Evolutionary conservation across 768 basidiomycete genomes (phyloP), one percentile per base, ranked within the genome.

Genomic region (Auriscalpium microsporum): DNA sequence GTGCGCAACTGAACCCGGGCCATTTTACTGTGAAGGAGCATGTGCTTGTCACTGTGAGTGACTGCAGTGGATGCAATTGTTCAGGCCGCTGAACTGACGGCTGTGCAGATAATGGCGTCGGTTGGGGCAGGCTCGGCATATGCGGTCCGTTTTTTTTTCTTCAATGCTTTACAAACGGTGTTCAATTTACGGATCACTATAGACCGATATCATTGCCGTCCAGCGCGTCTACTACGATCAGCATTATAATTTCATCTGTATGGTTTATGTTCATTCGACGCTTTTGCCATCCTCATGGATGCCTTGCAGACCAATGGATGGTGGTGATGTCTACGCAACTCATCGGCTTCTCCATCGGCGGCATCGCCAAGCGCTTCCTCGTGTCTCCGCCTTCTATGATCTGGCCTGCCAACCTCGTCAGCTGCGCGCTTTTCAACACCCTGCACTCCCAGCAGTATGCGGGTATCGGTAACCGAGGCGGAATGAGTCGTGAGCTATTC

Each of bases 21-120:
- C 83, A 78, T 3, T 90, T 87, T 72, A 77, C 78, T 2, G 80
- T 87, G 64, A 90, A 90, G 69, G 87, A 87, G 65, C 83, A 84
- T 69, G 82, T 82, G 33, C 57, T 78, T 50, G 72, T 75, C 56
- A 70, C 62, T 13, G 53, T 52, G 33, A 13, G 51, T 28, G 10
- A 21, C 21, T 21, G 21, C 17, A 10, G 10, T 0, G 19, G 14
- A 21, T 10, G 0, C 17, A 14, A 3, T 10, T 13, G 16, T n/a
- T 5, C 17, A 28, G 8, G 14, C 8, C 44, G 16, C 1, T 16
- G 9, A 14, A 19, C 17, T 37, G n/a, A n/a, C 19, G 28, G 21
- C 37, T 14, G 17, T 16, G 23, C n/a, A 52, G 51, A 74, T 76
- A 52, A 73, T 75, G 73, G 72, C 73, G 11, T 68, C 64, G 49